phyloP scores from a whole-genome alignment of 1,139 yeast genomes.

The Blastobotrys petasosporus region DNA sequence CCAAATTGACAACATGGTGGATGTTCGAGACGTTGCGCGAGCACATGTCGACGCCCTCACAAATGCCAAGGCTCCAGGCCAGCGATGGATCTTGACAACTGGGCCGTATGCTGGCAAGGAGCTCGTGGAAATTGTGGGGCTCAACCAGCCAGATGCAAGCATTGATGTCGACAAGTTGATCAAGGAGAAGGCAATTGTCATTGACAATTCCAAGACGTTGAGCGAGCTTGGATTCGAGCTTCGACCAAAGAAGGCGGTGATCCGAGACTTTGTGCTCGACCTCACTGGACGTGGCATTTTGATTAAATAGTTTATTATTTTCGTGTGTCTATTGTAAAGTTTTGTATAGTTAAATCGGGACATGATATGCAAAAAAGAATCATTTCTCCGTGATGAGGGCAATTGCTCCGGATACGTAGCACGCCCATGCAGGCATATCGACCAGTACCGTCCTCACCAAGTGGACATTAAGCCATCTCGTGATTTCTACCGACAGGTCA shows the following conservation, averaged over 20 bases:
- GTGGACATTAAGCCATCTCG: constrained; percentile 8
- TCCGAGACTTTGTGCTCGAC: too few species aligned
- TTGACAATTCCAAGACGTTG: too few species aligned
- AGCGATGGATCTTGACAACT: constrained; percentile 3
- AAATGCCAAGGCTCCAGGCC: not conserved
- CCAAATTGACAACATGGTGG: constrained; percentile 2
- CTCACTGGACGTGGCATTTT: too few species aligned
- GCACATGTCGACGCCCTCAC: constrained; percentile 5
- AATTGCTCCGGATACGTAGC: constrained; percentile 4
- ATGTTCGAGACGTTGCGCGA: constrained; percentile 8
- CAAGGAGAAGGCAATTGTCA: too few species aligned
- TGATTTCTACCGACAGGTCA: not conserved
- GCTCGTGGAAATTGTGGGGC: constrained; percentile 7
- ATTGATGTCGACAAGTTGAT: constrained; percentile 2
- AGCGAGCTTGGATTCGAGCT: too few species aligned
- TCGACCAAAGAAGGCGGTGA: too few species aligned
- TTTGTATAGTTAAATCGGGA: not conserved
- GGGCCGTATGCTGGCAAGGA: constrained; percentile 7
- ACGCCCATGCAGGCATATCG: constrained; percentile 8
- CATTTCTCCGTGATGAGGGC: not conserved
- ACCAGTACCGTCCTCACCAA: constrained; percentile 2
- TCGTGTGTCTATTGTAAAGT: not conserved
- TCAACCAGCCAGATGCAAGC: constrained; percentile 5
- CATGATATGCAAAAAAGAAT: not conserved
- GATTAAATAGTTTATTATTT: too few species aligned